Conservation (phyloP, 805 yeast genomes). For the Zygoascus tannicola region DNA sequence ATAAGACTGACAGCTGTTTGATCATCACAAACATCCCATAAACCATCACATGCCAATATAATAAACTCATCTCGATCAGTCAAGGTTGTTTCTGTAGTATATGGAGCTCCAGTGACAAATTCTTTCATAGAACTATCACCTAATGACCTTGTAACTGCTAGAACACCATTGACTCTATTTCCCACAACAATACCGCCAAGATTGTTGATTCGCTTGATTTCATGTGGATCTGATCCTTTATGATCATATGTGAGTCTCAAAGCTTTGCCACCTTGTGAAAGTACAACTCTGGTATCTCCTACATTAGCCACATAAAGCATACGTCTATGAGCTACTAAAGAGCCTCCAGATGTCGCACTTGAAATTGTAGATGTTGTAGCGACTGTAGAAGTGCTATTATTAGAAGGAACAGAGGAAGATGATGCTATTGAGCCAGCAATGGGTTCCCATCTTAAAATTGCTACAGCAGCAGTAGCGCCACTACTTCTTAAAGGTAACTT, state of each 20-base stretch:
- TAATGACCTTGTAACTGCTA: slow-evolving; percentile 87
- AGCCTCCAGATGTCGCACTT: neutral
- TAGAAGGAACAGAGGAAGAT: neutral
- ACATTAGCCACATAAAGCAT: slow-evolving; percentile 90
- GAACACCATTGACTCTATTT: slow-evolving; percentile 88
- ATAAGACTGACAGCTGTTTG: slow-evolving; percentile 72
- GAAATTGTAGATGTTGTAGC: slow-evolving; percentile 1
- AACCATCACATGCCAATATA: slow-evolving; percentile 91
- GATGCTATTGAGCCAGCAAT: neutral
- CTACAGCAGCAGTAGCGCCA: slow-evolving; percentile 95
- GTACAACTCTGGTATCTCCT: slow-evolving; percentile 82
- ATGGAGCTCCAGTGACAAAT: slow-evolving; percentile 82
- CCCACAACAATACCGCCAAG: slow-evolving; percentile 84
- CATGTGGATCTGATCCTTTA: slow-evolving; percentile 76
- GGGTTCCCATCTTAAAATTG: slow-evolving; percentile 80
- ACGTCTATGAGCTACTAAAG: slow-evolving; percentile 27
- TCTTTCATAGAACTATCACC: slow-evolving; percentile 93
- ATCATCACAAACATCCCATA: slow-evolving; percentile 92
- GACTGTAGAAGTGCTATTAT: neutral
- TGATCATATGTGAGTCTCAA: slow-evolving; percentile 84
- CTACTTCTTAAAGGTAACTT: slow-evolving; percentile 58
- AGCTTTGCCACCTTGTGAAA: slow-evolving; percentile 67
- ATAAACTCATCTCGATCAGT: slow-evolving; percentile 60
- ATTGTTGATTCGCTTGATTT: slow-evolving; percentile 61
- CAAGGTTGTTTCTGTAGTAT: slow-evolving; percentile 79